A percentile compares a stretch with the other conserved stretches of the same genome.
Conservation (phyloP, 768 basidiomycete genomes). For the Lyophyllum shimeji region DNA sequence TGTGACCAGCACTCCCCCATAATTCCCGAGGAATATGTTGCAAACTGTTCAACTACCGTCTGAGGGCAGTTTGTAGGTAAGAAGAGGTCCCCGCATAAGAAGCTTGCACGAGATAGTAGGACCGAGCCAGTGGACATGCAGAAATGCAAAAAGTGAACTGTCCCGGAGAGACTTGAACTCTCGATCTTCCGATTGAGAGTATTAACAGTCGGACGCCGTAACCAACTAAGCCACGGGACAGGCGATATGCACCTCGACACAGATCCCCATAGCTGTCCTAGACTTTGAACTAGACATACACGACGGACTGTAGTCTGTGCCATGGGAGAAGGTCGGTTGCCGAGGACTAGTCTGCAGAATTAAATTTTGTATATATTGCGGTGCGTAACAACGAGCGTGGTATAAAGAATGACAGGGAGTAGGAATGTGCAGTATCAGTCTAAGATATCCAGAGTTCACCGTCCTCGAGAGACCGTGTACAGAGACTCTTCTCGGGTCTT, state of each 20-base stretch:
- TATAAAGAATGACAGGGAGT: neutral
- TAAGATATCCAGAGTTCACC: neutral
- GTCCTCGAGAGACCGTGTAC: neutral
- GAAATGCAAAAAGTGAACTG: neutral
- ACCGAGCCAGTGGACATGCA: too few relatives aligned
- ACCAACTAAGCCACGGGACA: neutral
- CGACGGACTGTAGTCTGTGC: too few relatives aligned
- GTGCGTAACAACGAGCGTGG: neutral
- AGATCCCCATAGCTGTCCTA: too few relatives aligned
- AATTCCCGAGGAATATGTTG: too few relatives aligned
- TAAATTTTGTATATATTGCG: neutral
- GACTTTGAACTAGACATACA: too few relatives aligned
- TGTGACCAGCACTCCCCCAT: too few relatives aligned
- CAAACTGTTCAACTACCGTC: too few relatives aligned
- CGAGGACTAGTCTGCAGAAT: too few relatives aligned
- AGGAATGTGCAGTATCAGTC: neutral
- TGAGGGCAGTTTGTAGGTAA: too few relatives aligned
- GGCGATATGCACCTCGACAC: neutral
- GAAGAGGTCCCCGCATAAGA: too few relatives aligned
- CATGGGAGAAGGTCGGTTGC: too few relatives aligned
- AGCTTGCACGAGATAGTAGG: too few relatives aligned
- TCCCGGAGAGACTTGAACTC: neutral
- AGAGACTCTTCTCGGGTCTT: neutral
- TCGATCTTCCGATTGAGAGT: neutral
- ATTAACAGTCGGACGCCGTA: neutral